Percentiles rank a stretch among this genome's conserved stretches.
Evolutionary conservation across 2,329 filamentous ascomycete genomes (phyloP).

Genomic region (Rhynchosporium agropyri): DNA sequence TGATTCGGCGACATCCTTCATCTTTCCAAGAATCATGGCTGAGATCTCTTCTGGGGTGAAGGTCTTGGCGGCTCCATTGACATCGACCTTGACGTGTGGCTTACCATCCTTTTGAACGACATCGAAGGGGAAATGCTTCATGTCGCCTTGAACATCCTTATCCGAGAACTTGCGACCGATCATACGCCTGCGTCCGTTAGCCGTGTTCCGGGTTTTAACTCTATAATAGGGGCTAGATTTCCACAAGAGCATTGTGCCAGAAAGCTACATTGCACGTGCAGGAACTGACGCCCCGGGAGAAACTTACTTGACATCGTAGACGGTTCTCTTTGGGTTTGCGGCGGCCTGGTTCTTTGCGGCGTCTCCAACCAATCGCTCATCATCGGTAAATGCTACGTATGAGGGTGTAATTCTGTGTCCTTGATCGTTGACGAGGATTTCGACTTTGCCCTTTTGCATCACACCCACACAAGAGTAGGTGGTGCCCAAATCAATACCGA

Average conservation of each 20-base stretch:
- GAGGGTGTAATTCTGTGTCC: conserved; percentile 95
- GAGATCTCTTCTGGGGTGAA: conserved; percentile 83
- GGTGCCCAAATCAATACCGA: conserved; percentile 94
- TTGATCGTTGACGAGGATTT: conserved; percentile 95
- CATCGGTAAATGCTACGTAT: conserved; percentile 95
- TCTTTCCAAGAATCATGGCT: conserved; percentile 81
- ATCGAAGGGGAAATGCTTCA: conserved; percentile 99
- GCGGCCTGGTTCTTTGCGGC: conserved; percentile 96
- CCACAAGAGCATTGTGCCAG: conserved; percentile 13
- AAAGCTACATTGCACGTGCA: conserved; percentile 18
- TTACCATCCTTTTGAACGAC: conserved; percentile 88
- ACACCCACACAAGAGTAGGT: conserved; percentile 91
- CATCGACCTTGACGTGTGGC: conserved; percentile 78
- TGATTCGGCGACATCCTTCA: conserved; percentile 80
- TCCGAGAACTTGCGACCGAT: conserved; percentile 84
- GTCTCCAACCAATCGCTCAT: conserved; percentile 95
- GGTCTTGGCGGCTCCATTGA: conserved; percentile 64
- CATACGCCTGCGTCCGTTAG: conserved; percentile 63
- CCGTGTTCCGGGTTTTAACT: conserved; percentile 1
- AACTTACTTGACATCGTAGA: conserved; percentile 82
- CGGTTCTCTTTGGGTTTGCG: conserved; percentile 73
- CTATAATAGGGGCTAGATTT: not conserved
- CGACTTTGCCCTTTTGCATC: conserved; percentile 93
- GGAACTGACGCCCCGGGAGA: not conserved
- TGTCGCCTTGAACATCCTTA: conserved; percentile 86